These are phyloP conservation scores for Trypanosoma scelopori DNA, from an alignment of 208 protist genomes.

Conservation along the genomic window DNA sequence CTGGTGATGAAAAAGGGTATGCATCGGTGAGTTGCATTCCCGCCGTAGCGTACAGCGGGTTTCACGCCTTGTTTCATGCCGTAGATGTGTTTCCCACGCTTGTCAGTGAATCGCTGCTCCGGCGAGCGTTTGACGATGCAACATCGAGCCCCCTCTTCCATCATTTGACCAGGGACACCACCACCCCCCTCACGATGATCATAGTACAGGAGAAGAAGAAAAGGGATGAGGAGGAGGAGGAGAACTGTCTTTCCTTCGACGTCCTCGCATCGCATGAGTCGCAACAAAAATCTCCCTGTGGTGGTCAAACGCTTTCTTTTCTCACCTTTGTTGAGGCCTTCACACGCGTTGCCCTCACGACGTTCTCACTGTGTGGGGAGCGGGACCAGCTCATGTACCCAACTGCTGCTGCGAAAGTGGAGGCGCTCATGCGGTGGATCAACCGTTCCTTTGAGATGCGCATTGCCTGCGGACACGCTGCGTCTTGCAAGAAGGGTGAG, in stretches of 20 bases:
- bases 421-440: slow-evolving; percentile 70
- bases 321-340: slow-evolving; percentile 69
- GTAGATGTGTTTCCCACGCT: slow-evolving; percentile 71
- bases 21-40: slow-evolving; percentile 24
- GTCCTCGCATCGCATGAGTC: slow-evolving; percentile 1
- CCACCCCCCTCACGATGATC: background rate
- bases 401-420: slow-evolving; percentile 48
- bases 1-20: slow-evolving; percentile 41
- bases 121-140: slow-evolving; percentile 59
- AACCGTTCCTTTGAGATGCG: slow-evolving; percentile 53
- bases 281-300: slow-evolving; percentile 9
- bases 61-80: slow-evolving; percentile 51
- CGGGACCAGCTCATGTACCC: slow-evolving; percentile 47
- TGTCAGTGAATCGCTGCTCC: slow-evolving; percentile 38
- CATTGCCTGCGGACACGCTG: background rate
- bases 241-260: background rate
- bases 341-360: slow-evolving; percentile 68
- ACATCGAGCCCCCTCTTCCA: slow-evolving; percentile 42
- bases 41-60: slow-evolving; percentile 42
- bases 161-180: slow-evolving; percentile 7
- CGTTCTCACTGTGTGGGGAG: slow-evolving; percentile 49
- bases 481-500: background rate
- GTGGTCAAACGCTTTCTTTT: slow-evolving; percentile 43
- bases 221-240: slow-evolving; percentile 3
- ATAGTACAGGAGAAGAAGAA: slow-evolving; percentile 7